Evolutionary conservation across 306 rosid genomes (phyloP), one percentile per base, ranked within the genome.

Genomic region (Vachellia pachyceras): DNA sequence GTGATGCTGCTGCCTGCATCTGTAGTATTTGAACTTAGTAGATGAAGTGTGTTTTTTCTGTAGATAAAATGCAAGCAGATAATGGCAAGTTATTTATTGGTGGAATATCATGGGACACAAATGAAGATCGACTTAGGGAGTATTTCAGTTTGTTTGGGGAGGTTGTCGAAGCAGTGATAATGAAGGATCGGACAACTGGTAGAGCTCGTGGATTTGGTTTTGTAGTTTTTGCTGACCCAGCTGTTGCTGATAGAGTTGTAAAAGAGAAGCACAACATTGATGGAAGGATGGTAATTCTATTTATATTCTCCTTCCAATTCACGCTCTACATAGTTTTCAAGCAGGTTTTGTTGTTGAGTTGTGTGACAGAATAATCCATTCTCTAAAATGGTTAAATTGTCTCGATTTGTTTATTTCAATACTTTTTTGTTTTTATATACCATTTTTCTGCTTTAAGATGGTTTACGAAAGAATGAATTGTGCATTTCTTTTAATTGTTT

Each of bases 111-210:
- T 95, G 99, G 99, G 98, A 95, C 92, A 95, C 99, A 55, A 87
- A 89, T 89, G 98, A 93, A 89, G 99, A 93, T 80, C 95, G 99
- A 55, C 94, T 95, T 78, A 91, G 91, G 83, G 98, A 91, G 90
- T 93, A 95, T 77, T 95, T 95, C 82, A 82, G 93, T 84, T 74
- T 85, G 50, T 95, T 81, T 75, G 99, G 99, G 9, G 99, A 95
- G 82, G 95, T 95, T 80, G 92, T 93, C 73, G 99, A 95, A 84
- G 96, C 98, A 33, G 98, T 95, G 84, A 95, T 95, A 84, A 95
- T 95, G 99, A 95, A 95, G 91, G 99, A 95, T 91, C 98, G 98
- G 85, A 91, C 97, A 50, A 93, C 99, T 3, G 97, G 99, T 72
- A 93, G 99, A 72, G 99, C 97, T 52, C 95, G 99, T 42, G 99